Base-by-base conservation (phyloP, 768 basidiomycete species). In the Lactarius evosmus region DNA sequence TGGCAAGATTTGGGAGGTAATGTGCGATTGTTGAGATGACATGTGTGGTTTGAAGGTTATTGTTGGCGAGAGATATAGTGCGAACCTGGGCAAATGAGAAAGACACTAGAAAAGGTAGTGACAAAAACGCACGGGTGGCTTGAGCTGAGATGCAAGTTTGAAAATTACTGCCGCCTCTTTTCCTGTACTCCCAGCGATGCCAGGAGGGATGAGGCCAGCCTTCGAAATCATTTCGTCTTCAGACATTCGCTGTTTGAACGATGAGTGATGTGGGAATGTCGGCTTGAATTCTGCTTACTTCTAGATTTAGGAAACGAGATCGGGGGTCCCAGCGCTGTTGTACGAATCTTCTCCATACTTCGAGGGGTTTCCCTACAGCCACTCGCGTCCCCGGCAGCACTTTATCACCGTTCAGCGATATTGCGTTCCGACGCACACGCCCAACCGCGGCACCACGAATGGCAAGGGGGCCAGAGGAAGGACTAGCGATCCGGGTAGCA, bases 1-100 rank as follows among this genome's bases (percentile, higher is more conserved):
- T 92, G 67, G 82, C 85, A 11, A 97, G 79, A 29, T 83, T 82
- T 0, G 95, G 95, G 0, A 98, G 79, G 70, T 87, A 93, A 72
- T 85, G 84, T 27, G 83, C 76, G 33, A 96, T 77, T 32, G 82
- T 79, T 16, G 81, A 76, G 22, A 96, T 75, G 60, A 86, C 77
- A 4, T 80, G 73, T 7, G 91, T 86, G 52, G 74, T 80, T 30
- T 80, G 69, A 61, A 91, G 82, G 66, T 87, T 86, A 72, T 89
- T 89, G 72, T 90, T 85, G 44, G 93, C 91, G 46, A 98, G 79
- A 0, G 93, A 95, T 14, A 98, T 75, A 0, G 95, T 94, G 72
- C 87, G 82, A 41, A 89, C 82, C 87, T 89, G 55, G 14, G 50
- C 17, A 14, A 19, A 59, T 63, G 30, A 57, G 40, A 50, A 49